These are phyloP conservation scores for Cucurbita ficifolia DNA, from an alignment of 306 rosid species.

Conservation along the genomic window DNA sequence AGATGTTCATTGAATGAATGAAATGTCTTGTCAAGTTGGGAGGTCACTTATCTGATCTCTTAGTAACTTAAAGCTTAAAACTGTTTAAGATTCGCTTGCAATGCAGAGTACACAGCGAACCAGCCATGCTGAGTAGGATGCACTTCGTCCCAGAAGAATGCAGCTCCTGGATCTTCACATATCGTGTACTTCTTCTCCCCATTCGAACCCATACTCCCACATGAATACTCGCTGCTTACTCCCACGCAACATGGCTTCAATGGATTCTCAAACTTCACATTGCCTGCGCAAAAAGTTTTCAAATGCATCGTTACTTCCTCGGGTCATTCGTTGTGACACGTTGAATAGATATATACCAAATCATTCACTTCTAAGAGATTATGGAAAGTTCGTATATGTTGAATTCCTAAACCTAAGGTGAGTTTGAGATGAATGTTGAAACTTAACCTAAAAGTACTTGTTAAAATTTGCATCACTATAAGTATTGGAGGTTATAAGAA, in stretches of 20 bases:
- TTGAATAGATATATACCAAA: neutral
- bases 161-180: conserved; percentile 39
- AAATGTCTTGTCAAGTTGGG: conserved; percentile 1
- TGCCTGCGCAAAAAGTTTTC: neutral
- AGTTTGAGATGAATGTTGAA: neutral
- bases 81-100: conserved; percentile 20
- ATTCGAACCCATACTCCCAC: conserved; percentile 45
- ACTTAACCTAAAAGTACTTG: too few relatives aligned
- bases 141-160: conserved; percentile 78
- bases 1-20: conserved; percentile 3
- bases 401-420: neutral
- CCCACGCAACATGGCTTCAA: conserved; percentile 72
- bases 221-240: conserved; percentile 22
- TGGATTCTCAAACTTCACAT: conserved; percentile 26
- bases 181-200: conserved; percentile 42
- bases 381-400: neutral
- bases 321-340: neutral
- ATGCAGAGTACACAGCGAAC: conserved; percentile 45
- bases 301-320: neutral
- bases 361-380: neutral
- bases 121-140: conserved; percentile 84
- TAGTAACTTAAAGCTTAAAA: neutral
- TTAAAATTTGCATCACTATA: too few relatives aligned
- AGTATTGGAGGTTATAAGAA: too few relatives aligned
- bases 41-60: neutral